Base-by-base conservation (phyloP, 2,329 filamentous ascomycete species). In the Ceratocystis lukuohia region DNA sequence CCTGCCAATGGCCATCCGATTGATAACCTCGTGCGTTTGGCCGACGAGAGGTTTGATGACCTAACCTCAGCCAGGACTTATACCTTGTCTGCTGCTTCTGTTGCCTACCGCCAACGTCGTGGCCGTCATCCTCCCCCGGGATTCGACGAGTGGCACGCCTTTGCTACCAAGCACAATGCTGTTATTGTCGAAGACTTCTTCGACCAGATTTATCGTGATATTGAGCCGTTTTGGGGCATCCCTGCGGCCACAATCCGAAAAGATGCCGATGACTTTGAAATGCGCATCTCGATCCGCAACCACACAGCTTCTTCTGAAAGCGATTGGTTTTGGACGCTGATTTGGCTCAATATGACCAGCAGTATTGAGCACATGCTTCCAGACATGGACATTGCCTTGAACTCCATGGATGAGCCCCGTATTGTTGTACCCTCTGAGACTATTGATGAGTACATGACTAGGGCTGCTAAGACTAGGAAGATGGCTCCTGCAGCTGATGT, bases 321-420 rank as follows among this genome's bases (percentile, higher is more conserved):
- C 71, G 79, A 81, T 69, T 85, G 79, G 80, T 83, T 81, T 71
- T 85, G 79, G 81, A 83, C 79, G 2, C 73, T 78, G 70, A 80
- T 84, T 67, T 84, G 82, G 82, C 73, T 81, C 44, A 73, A 80
- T 62, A 75, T 84, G 75, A 76, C 83, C 70, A 75, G 78, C 67
- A 78, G 78, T 0, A 77, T 85, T n/a, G 78, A 81, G 69, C 74
- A 80, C 48, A 68, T 82, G 65, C 75, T 88, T 17, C 85, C 85
- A 1, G 85, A 88, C 70, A 84, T 88, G 81, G 85, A 88, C 68
- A 79, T 88, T 67, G 80, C 85, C 0, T 77, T 88, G 68, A 88
- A 88, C 69, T 78, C 81, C 37, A 84, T 88, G 80, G 86, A 88
- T 70, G 85, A 88, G 71, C 85, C 85, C 48, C 78, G 85, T 30